Evolutionary conservation across 1,284 basidiomycete genomes (phyloP).

Genomic region (Ceratobasidium theobromae): DNA sequence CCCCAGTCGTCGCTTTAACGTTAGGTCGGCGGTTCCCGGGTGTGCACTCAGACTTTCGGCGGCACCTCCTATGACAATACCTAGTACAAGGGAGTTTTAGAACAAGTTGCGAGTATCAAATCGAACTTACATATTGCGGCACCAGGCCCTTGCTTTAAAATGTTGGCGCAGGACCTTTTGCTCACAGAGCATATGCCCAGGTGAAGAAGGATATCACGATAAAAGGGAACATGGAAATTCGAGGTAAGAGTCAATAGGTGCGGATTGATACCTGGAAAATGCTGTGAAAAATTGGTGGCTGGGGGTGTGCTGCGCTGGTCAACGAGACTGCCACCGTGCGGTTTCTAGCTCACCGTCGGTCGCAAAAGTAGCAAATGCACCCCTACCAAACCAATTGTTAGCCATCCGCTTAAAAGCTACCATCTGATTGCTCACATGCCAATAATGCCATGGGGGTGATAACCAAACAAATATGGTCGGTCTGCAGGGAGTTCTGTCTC

Average conservation of each 20-base stretch:
- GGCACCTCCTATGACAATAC: conserved; percentile 96
- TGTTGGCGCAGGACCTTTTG: conserved; percentile 86
- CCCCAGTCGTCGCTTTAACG: conserved; percentile 58
- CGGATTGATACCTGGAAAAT: conserved; percentile 89
- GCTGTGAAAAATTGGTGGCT: conserved; percentile 90
- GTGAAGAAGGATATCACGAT: conserved; percentile 84
- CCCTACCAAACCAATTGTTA: conserved; percentile 53
- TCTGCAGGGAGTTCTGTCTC: conserved; percentile 88
- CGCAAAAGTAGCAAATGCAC: conserved; percentile 90
- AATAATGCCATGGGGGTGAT: conserved; percentile 95
- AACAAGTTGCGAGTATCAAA: conserved; percentile 35
- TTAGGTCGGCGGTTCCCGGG: conserved; percentile 94
- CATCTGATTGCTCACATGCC: conserved; percentile 66
- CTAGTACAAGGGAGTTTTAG: conserved; percentile 61
- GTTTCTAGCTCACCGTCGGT: conserved; percentile 68
- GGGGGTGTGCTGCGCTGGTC: no score
- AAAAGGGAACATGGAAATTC: conserved; percentile 92
- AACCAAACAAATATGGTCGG: conserved; percentile 93
- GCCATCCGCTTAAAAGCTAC: not conserved
- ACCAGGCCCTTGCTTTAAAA: conserved; percentile 72
- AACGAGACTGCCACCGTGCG: no score
- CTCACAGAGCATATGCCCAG: conserved; percentile 92
- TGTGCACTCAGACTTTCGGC: conserved; percentile 91
- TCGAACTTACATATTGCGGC: conserved; percentile 38
- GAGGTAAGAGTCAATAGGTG: conserved; percentile 88